phyloP scores from a whole-genome alignment of 805 yeast species.

The Suhomyces sp. region DNA sequence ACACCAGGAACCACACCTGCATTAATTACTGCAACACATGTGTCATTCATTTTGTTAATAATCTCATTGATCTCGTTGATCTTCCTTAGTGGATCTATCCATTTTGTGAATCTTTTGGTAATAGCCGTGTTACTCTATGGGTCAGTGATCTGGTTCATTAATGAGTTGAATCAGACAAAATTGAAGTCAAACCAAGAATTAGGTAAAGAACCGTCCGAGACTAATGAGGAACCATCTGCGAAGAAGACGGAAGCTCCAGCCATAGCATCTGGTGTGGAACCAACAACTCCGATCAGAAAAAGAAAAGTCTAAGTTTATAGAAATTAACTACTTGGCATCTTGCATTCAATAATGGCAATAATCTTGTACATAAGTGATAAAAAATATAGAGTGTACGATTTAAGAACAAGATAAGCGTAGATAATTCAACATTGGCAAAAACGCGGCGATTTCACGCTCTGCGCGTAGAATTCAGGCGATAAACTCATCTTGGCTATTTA shows the following conservation, averaged over 20 bases:
- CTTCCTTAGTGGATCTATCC: constrained; percentile 62
- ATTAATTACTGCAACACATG: constrained; percentile 83
- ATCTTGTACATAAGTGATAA: not conserved
- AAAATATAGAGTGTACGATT: not conserved
- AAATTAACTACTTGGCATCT: not conserved
- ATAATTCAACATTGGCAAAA: no score
- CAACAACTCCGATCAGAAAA: constrained; percentile 7
- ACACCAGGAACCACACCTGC: constrained; percentile 94
- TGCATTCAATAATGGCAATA: not conserved
- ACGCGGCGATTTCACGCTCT: not conserved
- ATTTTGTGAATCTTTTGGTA: constrained; percentile 53
- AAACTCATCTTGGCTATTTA: not conserved
- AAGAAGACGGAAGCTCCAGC: not conserved
- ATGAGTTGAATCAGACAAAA: constrained; percentile 55
- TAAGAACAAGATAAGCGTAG: not conserved
- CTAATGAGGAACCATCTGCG: not conserved
- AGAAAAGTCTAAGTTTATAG: constrained; percentile 8
- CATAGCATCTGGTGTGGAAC: constrained; percentile 1
- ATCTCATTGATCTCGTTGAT: constrained; percentile 56
- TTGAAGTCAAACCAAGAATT: constrained; percentile 44
- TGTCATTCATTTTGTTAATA: constrained; percentile 66
- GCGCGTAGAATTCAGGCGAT: not conserved
- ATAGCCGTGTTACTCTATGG: constrained; percentile 71
- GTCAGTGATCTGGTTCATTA: constrained; percentile 83
- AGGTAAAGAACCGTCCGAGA: constrained; percentile 20